Percentiles rank a stretch among this genome's conserved stretches.
Evolutionary conservation across 2,329 filamentous ascomycete genomes (phyloP).

Genomic region (Hypoxylon sp.): DNA sequence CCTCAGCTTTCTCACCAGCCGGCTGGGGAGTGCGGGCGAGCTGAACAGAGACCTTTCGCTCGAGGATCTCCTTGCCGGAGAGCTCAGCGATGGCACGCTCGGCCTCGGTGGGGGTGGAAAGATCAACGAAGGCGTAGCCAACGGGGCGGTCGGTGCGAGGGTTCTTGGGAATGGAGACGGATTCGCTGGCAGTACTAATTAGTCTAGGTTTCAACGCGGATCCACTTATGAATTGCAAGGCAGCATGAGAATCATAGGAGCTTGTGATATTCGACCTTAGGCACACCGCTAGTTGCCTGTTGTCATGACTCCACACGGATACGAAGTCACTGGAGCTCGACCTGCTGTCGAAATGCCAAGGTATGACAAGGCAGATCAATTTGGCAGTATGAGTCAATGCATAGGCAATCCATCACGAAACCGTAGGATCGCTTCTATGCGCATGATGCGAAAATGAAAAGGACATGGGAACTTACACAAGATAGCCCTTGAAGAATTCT

Average conservation of each 20-base stretch:
- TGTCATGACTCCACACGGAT: constrained; percentile 3
- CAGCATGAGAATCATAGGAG: neutral
- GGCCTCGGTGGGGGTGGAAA: constrained; percentile 93
- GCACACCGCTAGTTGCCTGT: neutral
- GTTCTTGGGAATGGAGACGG: constrained; percentile 99
- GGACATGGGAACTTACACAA: constrained; percentile 80
- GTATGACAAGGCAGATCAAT: constrained; percentile 31
- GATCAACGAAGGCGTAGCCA: constrained; percentile 98
- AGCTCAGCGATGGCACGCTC: constrained; percentile 96
- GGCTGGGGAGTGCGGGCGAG: constrained; percentile 97
- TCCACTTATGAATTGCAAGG: constrained; percentile 2
- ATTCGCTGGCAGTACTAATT: constrained; percentile 77
- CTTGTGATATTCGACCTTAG: neutral
- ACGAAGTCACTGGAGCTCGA: constrained; percentile 3
- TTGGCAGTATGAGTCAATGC: constrained; percentile 16
- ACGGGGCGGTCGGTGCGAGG: constrained; percentile 98
- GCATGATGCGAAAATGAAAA: neutral
- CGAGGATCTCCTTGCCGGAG: constrained; percentile 96
- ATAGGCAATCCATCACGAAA: constrained; percentile 10
- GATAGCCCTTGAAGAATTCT: constrained; percentile 99
- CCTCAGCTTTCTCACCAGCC: constrained; percentile 80
- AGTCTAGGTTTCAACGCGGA: constrained; percentile 24
- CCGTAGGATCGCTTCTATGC: neutral
- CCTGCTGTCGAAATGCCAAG: constrained; percentile 6
- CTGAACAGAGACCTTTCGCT: constrained; percentile 99